These are phyloP conservation scores for Evernia prunastri DNA, from an alignment of 495 filamentous ascomycete species.

Conservation along the genomic window DNA sequence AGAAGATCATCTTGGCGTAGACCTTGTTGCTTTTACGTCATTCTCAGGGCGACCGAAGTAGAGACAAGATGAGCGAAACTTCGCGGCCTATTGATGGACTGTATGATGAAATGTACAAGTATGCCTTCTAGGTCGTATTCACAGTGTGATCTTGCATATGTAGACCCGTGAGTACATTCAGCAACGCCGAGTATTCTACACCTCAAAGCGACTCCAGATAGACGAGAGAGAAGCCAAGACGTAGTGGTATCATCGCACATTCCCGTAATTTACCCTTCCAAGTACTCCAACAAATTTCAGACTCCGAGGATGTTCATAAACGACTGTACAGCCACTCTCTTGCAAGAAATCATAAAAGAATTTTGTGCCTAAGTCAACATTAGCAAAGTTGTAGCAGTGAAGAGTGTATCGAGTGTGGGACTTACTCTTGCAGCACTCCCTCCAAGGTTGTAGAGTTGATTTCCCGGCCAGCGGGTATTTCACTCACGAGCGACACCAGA, in stretches of 20 bases:
- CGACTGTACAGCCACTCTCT: not conserved
- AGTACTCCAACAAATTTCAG: constrained; percentile 7
- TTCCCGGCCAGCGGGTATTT: constrained; percentile 64
- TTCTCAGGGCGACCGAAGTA: no score
- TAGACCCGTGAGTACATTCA: not conserved
- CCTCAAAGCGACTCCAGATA: not conserved
- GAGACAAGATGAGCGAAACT: no score
- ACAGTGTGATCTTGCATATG: not conserved
- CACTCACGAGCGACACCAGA: constrained; percentile 75
- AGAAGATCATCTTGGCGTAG: no score
- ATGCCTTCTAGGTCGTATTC: not conserved
- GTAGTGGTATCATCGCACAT: constrained; percentile 15
- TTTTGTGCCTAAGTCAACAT: constrained; percentile 2
- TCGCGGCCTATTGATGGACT: no score
- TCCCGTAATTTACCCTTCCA: not conserved
- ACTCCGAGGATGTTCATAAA: not conserved
- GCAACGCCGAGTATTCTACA: not conserved
- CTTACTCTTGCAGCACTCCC: constrained; percentile 39
- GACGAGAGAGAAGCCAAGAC: not conserved
- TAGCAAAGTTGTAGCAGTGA: not conserved
- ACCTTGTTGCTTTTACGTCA: no score
- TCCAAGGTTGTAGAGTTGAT: constrained; percentile 56
- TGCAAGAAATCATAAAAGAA: constrained; percentile 8
- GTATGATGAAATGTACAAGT: not conserved
- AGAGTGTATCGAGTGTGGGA: not conserved